Conservation (phyloP, 306 rosid genomes). For the Quercus parvula region DNA sequence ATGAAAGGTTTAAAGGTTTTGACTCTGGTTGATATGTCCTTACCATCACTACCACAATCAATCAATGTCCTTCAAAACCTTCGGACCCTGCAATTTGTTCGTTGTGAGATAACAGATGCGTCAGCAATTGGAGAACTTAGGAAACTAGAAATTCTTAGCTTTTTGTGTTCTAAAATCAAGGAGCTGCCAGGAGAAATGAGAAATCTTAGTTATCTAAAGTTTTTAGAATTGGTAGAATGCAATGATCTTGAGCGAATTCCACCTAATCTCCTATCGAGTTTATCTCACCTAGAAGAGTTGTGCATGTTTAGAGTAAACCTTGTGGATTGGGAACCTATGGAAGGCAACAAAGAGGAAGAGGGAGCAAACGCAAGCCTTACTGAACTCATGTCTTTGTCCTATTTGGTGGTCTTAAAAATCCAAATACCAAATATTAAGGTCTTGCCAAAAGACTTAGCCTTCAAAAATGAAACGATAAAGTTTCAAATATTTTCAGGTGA, state of each 20-base stretch:
- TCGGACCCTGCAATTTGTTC: background rate
- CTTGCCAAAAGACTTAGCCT: too few species aligned
- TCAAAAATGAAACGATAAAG: too few species aligned
- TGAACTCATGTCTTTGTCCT: constrained; percentile 9
- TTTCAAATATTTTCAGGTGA: too few species aligned
- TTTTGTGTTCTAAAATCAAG: fast-evolving
- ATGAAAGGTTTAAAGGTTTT: background rate
- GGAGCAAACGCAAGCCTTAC: background rate
- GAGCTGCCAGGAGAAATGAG: background rate
- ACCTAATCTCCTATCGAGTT: background rate
- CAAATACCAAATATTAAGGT: background rate
- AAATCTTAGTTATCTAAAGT: background rate
- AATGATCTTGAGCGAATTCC: fast-evolving
- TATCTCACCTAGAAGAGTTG: background rate
- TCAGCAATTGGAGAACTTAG: background rate
- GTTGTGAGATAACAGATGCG: background rate
- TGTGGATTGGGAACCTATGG: background rate
- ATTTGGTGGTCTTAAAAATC: background rate
- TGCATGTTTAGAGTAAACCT: background rate
- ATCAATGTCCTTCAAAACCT: background rate
- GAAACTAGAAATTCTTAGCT: background rate
- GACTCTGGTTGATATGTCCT: background rate
- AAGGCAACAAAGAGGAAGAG: background rate
- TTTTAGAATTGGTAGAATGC: background rate
- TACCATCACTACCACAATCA: background rate